These are phyloP conservation scores for Microglena sp. DNA, from an alignment of 139 green algal genomes.

Conservation along the genomic window DNA sequence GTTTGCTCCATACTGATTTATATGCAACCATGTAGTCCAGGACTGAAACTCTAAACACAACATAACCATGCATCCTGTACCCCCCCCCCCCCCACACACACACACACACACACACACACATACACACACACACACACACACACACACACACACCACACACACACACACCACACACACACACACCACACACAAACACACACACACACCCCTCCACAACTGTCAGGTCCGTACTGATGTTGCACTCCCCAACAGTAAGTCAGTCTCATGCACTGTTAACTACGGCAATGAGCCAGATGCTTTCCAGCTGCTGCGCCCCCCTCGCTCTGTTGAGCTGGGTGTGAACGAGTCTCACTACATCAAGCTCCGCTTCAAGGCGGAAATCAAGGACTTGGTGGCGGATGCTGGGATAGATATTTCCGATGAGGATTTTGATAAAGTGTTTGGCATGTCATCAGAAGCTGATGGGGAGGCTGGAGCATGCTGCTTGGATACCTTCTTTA, in stretches of 20 bases:
- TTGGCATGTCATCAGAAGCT: constrained; percentile 23
- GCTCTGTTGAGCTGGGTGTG: constrained; percentile 41
- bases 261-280: constrained; percentile 53
- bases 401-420: constrained; percentile 32
- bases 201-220: no score
- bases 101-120: no score
- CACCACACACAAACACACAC: no score
- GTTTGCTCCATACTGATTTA: no score
- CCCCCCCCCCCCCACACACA: no score
- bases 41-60: no score
- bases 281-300: constrained; percentile 54
- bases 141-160: no score
- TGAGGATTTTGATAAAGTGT: constrained; percentile 43
- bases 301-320: constrained; percentile 46
- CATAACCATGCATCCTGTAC: no score
- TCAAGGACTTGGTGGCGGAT: constrained; percentile 28
- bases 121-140: no score
- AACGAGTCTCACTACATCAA: constrained; percentile 44
- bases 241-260: constrained; percentile 23
- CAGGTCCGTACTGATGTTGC: constrained; percentile 51
- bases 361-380: constrained; percentile 23
- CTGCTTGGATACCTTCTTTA: constrained; percentile 38
- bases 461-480: constrained; percentile 16
- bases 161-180: no score
- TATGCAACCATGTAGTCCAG: no score